Evolutionary conservation across 108 stramenopile genomes (phyloP).

Genomic region (Cyclotella kingstonii): DNA sequence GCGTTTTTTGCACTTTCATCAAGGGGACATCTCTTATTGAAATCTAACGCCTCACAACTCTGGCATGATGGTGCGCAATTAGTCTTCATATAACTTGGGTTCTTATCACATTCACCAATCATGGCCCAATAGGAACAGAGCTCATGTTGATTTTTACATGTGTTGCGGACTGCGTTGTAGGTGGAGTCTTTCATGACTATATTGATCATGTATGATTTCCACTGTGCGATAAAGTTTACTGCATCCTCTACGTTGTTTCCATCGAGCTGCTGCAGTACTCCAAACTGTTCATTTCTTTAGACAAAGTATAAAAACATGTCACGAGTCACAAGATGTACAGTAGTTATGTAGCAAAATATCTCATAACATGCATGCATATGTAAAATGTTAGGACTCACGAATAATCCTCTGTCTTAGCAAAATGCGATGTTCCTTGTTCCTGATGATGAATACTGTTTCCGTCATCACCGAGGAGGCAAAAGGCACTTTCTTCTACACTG

Average conservation of each 20-base stretch:
- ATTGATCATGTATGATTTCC: conserved; percentile 19
- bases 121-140: conserved; percentile 72
- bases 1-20: conserved; percentile 45
- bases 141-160: conserved; percentile 54
- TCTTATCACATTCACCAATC: conserved; percentile 65
- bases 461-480: conserved; percentile 3
- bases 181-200: conserved; percentile 14
- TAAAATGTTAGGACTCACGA: conserved; percentile 1
- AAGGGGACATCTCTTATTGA: conserved; percentile 39
- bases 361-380: neutral
- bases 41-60: conserved; percentile 37
- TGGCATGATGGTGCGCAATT: conserved; percentile 55
- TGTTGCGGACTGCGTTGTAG: conserved; percentile 22
- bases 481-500: neutral
- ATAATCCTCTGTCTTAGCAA: neutral
- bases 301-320: neutral
- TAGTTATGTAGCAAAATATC: neutral
- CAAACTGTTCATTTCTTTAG: conserved; percentile 17
- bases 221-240: conserved; percentile 2
- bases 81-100: conserved; percentile 64
- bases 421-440: neutral
- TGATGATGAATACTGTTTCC: neutral
- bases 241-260: neutral
- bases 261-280: conserved; percentile 11
- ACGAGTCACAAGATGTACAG: neutral